phyloP scores from a whole-genome alignment of 768 basidiomycete species.

The Gelatoporia subvermispora region DNA sequence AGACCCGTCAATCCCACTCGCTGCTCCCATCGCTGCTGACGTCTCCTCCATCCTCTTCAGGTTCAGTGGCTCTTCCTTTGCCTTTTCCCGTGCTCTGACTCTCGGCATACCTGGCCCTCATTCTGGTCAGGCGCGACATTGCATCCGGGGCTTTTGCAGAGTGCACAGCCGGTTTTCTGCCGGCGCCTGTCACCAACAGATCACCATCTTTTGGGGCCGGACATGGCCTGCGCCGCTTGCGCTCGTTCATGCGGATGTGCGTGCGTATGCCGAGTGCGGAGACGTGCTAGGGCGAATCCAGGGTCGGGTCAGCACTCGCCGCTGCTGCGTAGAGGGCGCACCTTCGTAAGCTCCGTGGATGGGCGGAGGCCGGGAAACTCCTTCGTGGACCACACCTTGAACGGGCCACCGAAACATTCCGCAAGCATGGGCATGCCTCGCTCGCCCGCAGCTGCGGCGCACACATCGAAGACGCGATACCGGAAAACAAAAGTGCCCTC shows the following conservation, averaged over 20 bases:
- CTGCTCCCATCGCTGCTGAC: no score
- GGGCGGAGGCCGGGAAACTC: slow-evolving; percentile 63
- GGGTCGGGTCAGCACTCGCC: background rate
- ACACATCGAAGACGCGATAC: slow-evolving; percentile 62
- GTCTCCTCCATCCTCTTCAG: no score
- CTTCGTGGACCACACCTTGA: slow-evolving; percentile 66
- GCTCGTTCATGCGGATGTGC: slow-evolving; percentile 54
- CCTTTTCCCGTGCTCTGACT: no score
- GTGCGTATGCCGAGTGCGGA: slow-evolving; percentile 51
- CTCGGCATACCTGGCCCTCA: no score
- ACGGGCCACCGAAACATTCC: slow-evolving; percentile 58
- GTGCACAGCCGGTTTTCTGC: no score
- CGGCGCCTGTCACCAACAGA: no score
- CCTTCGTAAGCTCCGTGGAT: slow-evolving; percentile 66
- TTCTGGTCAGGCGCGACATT: no score
- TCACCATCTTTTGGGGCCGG: no score
- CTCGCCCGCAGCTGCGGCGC: slow-evolving; percentile 6
- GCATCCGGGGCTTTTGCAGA: no score
- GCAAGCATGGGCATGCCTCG: slow-evolving; percentile 40
- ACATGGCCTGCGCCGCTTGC: slow-evolving; percentile 41
- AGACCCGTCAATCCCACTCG: no score
- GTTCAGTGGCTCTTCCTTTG: no score
- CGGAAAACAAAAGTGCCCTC: slow-evolving; percentile 64
- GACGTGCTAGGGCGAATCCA: slow-evolving; percentile 2
- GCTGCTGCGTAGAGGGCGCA: slow-evolving; percentile 12